Percentiles rank a stretch among this genome's conserved stretches.
Evolutionary conservation across 441 rosid genomes (phyloP).

Genomic region (Geranium incanum): DNA sequence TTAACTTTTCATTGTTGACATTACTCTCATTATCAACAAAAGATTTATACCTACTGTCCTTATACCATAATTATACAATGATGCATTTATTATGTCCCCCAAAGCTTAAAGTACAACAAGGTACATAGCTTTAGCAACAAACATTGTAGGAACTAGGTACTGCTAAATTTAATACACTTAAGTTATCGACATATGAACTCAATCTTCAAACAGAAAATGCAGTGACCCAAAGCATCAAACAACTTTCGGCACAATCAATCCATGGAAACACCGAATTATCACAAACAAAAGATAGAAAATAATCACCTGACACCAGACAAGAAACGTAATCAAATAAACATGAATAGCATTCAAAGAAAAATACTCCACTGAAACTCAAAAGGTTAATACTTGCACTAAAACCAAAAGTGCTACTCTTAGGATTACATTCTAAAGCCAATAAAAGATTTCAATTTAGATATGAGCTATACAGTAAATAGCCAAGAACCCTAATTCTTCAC

Average conservation of each 20-base stretch:
- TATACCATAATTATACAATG: not conserved
- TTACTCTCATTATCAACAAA: not conserved
- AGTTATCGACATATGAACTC: not conserved
- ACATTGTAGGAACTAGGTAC: not conserved
- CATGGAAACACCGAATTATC: not conserved
- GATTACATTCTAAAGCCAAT: not conserved
- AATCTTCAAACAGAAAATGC: not conserved
- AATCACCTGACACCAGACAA: not conserved
- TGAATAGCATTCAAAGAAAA: not conserved
- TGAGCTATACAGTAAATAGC: not conserved
- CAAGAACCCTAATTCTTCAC: not conserved
- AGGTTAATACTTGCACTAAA: not conserved
- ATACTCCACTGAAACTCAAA: not conserved
- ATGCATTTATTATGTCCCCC: not conserved
- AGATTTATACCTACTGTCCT: not conserved
- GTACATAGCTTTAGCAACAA: slow-evolving; percentile 1
- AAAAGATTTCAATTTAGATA: not conserved
- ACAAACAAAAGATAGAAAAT: not conserved
- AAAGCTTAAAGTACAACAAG: not conserved
- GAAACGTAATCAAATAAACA: not conserved
- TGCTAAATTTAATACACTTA: not conserved
- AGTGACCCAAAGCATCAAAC: not conserved
- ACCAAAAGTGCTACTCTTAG: not conserved
- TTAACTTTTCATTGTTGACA: not conserved
- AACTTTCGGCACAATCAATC: not conserved